phyloP scores from a whole-genome alignment of 805 yeast species.

The Lipomyces yamanashiensis region DNA sequence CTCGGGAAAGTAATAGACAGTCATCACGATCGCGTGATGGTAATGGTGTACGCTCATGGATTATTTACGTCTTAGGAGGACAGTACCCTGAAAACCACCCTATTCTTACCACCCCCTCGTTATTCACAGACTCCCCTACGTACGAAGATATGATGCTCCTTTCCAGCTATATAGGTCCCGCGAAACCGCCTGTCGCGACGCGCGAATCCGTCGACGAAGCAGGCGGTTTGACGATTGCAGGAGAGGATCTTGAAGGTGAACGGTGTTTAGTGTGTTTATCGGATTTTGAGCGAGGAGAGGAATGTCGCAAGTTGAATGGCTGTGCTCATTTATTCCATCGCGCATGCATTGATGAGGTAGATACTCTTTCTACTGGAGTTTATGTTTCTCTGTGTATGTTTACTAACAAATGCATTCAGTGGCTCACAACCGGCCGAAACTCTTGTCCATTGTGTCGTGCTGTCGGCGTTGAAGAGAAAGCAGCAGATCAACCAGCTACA shows the following conservation, averaged over 20 bases:
- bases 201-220: conserved; percentile 49
- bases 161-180: conserved; percentile 55
- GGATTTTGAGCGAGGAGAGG: conserved; percentile 54
- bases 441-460: conserved; percentile 56
- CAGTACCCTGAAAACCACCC: conserved; percentile 57
- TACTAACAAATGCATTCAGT: conserved; percentile 28
- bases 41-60: conserved; percentile 53
- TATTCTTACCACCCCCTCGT: conserved; percentile 53
- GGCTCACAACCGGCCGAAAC: conserved; percentile 52
- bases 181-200: conserved; percentile 52
- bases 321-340: conserved; percentile 61
- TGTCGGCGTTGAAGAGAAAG: conserved; percentile 44
- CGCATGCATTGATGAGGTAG: conserved; percentile 58
- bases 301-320: conserved; percentile 50
- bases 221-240: conserved; percentile 45
- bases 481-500: neutral
- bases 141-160: conserved; percentile 56
- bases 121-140: conserved; percentile 56
- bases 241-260: conserved; percentile 42
- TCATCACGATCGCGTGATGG: neutral
- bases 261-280: conserved; percentile 59
- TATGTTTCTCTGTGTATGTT: neutral
- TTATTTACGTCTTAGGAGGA: conserved; percentile 66
- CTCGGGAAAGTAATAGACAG: neutral
- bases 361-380: neutral